Base-by-base conservation (phyloP, 192 early-diverging fungal genomes). In the Endogone sp. region DNA sequence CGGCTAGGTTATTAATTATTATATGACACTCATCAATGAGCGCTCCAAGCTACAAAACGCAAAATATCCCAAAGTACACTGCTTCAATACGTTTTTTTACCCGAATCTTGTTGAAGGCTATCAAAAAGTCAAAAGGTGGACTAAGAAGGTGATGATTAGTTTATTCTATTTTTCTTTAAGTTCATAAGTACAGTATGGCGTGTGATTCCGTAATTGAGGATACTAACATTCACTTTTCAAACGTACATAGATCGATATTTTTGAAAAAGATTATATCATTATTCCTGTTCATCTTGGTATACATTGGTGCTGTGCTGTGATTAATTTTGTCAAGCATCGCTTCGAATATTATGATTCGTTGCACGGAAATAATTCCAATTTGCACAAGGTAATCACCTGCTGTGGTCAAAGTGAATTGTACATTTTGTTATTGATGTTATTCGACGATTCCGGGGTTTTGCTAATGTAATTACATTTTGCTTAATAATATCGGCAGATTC, bases 11-110 rank as follows among this genome's bases (percentile, higher is more conserved):
- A 96, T 98, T 76, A 97, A 98, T 73, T 94, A 92, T 77, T 98
- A 96, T 75, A 86, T 91, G 67, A 81, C 90, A 55, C 75, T 98
- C 56, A 81, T 95, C 16, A 84, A 89, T 68, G 76, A 84, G 0
- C 85, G 97, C 11, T 71, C 89, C 16, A 82, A 84, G 49, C 71
- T 77, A 23, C 69, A 74, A 30, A 11, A 79, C 4, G 54, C 65
- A 0, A 62, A 56, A 23, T 63, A 88, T 31, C 92, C 92, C 0
- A 84, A 81, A 29, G 80, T 96, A 3, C 92, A 96, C 69, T 86
- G 87, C 29, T 98, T 96, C 75, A 98, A 91, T 76, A 94, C 95
- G 0, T 95, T 94, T 71, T 98, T 98, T 75, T 97, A 87, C 75
- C 74, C 85, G 37, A 91, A 81, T 4, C 74, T 98, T 29, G 58